Evolutionary conservation across 768 basidiomycete species (phyloP).

Genomic region (Naganishia vaughanmartiniae): DNA sequence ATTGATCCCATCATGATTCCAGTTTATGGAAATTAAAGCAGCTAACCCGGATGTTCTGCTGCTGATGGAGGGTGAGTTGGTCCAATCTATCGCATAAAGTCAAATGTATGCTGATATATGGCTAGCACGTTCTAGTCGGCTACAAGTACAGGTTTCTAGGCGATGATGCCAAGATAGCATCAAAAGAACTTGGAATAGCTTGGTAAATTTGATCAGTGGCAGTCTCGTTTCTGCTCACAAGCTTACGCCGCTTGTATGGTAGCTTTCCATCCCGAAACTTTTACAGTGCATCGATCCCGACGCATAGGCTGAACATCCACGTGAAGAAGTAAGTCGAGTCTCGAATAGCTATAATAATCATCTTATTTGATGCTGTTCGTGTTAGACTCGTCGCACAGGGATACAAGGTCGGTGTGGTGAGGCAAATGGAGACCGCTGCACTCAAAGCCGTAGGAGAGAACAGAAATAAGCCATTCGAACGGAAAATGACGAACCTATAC

Average conservation of each 20-base stretch:
- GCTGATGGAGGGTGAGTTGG: constrained; percentile 47
- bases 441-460: constrained; percentile 52
- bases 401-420: constrained; percentile 52
- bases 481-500: constrained; percentile 68
- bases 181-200: constrained; percentile 49
- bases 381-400: constrained; percentile 49
- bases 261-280: constrained; percentile 52
- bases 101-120: background rate
- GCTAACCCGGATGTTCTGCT: constrained; percentile 49
- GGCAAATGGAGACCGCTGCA: constrained; percentile 53
- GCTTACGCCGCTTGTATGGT: background rate
- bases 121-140: constrained; percentile 38
- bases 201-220: constrained; percentile 34
- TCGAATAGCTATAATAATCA: background rate
- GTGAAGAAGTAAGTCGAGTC: constrained; percentile 46
- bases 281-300: constrained; percentile 51
- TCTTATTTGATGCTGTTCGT: background rate
- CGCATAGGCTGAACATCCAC: constrained; percentile 51
- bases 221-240: background rate
- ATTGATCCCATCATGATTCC: background rate
- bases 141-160: constrained; percentile 53
- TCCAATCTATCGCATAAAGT: background rate
- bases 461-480: constrained; percentile 51
- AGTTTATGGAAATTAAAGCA: constrained; percentile 49
- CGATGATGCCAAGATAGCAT: constrained; percentile 52